Evolutionary conservation across 495 filamentous ascomycete species (phyloP), one percentile per base, ranked within the genome.

Genomic region (Astrothelium macrocarpum): DNA sequence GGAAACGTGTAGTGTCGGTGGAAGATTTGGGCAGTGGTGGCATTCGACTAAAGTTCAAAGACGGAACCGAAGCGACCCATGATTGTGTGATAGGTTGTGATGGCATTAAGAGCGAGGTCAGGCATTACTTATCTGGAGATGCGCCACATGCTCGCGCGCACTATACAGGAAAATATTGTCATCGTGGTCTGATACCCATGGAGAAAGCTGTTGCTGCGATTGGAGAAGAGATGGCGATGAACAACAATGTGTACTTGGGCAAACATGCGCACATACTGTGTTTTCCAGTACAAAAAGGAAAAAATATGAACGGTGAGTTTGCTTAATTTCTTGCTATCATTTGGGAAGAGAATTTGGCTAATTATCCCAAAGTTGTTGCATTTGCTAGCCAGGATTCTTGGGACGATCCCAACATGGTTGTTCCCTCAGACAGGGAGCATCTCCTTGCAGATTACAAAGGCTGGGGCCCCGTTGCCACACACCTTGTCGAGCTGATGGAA

Each of bases 1-100:
- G 53, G 60, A 76, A 77, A 63, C 67, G 60, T 26, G 64, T 71
- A 29, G 64, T 64, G 1, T 49, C 66, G 23, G 28, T 75, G 11
- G 61, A 68, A 3, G 68, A 69, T 53, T 34, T 62, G 23, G 73
- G 70, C 7, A 25, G 23, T 9, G 29, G 16, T 28, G 73, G 64
- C 28, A 7, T 56, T 28, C 23, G 3, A 10, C 25, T 56, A 20
- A 26, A 56, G 20, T 56, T 56, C 20, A 29, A 56, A 29, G 62
- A 64, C 23, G 62, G 62, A 5, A 11, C 62, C 20, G n/a, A 59
- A 32, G 62, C 49, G 5, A 29, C 16, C 5, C 20, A 29, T 18
- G 62, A 53, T 16, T 23, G 20, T 32, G 49, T 64, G 7, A 25
- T 64, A 32, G 62, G 45, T 34, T 18, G 14, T 14, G 62, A 64